phyloP scores from a whole-genome alignment of 2,329 filamentous ascomycete genomes.

The Hypoxylon sp. region DNA sequence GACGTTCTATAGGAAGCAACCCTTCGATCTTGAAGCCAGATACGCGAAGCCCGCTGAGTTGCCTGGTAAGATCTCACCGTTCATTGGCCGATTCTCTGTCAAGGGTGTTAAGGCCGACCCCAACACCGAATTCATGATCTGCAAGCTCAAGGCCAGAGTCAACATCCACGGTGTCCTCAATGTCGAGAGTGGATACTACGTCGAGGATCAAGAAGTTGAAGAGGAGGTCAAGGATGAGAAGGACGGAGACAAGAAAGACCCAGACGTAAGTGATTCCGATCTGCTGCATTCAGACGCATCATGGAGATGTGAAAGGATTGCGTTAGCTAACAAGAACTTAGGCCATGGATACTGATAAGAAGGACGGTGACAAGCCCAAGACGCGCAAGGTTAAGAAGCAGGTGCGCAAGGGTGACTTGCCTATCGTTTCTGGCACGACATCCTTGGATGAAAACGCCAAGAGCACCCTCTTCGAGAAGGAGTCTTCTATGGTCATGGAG shows the following conservation, averaged over 20 bases:
- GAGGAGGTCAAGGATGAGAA: conserved; percentile 84
- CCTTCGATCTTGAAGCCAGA: conserved; percentile 94
- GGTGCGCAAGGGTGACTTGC: conserved; percentile 94
- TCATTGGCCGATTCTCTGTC: conserved; percentile 97
- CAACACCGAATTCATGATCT: conserved; percentile 99
- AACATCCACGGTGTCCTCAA: conserved; percentile 97
- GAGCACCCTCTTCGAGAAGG: conserved; percentile 77
- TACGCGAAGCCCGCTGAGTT: conserved; percentile 88
- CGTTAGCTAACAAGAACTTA: conserved; percentile 49
- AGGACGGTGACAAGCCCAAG: conserved; percentile 72
- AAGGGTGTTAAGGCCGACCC: conserved; percentile 95
- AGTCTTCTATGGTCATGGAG: conserved; percentile 92
- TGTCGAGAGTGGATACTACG: conserved; percentile 96
- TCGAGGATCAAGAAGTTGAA: conserved; percentile 97
- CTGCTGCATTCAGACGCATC: background rate
- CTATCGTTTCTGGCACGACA: conserved; percentile 82
- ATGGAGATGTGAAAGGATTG: background rate
- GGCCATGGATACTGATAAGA: conserved; percentile 86
- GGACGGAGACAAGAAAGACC: conserved; percentile 68
- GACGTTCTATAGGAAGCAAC: conserved; percentile 98
- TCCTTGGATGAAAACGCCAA: conserved; percentile 77
- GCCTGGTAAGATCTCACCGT: conserved; percentile 89
- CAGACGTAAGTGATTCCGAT: conserved; percentile 69
- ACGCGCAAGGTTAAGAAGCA: conserved; percentile 99
- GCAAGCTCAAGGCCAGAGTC: conserved; percentile 97